phyloP scores from a whole-genome alignment of 441 rosid species.

The Bruguiera hainesii region DNA sequence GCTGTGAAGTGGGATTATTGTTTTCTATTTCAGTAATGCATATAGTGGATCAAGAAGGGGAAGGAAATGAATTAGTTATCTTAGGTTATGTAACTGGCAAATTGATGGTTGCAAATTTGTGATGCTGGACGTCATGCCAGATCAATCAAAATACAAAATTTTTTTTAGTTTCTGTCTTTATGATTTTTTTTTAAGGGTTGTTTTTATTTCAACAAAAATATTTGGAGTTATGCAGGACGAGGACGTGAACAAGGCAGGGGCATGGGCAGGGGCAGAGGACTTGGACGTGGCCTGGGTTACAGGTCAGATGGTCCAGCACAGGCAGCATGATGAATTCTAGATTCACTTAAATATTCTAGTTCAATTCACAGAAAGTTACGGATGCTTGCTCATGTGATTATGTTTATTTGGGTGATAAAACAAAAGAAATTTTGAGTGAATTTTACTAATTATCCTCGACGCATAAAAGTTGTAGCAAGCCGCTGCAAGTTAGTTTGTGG shows the following conservation, averaged over 20 bases:
- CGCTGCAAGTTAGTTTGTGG: neutral
- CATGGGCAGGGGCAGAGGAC: conserved; percentile 15
- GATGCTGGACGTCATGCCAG: no score
- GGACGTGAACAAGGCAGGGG: conserved; percentile 27
- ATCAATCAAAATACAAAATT: no score
- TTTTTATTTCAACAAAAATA: neutral
- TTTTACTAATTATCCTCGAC: conserved; percentile 10
- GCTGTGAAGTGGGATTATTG: no score
- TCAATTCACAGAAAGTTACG: neutral
- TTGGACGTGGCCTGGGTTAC: conserved; percentile 26
- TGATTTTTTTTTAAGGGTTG: no score
- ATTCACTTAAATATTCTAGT: conserved; percentile 16
- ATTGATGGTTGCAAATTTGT: no score
- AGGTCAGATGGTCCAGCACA: conserved; percentile 23
- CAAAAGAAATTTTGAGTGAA: neutral
- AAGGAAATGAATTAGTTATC: no score
- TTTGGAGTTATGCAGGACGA: conserved; percentile 19
- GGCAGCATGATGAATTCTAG: conserved; percentile 19
- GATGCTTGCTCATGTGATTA: conserved; percentile 18
- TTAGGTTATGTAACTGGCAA: no score
- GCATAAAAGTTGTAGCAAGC: conserved; percentile 15
- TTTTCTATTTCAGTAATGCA: no score
- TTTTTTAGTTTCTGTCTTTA: no score
- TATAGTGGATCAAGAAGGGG: no score
- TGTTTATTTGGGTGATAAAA: neutral